These are phyloP conservation scores for Beauveria rudraprayagi DNA, from an alignment of 2,329 filamentous ascomycete genomes.

Conservation along the genomic window DNA sequence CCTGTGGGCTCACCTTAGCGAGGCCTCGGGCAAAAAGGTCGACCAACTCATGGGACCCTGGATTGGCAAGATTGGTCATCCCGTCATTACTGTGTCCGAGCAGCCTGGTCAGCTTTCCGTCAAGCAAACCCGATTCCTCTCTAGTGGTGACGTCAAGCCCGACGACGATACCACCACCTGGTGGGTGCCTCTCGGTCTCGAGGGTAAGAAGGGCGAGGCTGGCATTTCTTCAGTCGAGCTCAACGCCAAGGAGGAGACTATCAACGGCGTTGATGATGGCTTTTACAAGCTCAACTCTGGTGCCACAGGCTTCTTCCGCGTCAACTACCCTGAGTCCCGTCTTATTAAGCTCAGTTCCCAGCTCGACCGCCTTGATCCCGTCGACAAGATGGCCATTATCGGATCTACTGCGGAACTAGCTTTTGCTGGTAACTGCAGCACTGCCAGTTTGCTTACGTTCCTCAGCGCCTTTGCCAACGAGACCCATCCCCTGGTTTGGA, in stretches of 20 bases:
- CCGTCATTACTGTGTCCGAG: slow-evolving; percentile 78
- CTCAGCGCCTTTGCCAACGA: slow-evolving; percentile 78
- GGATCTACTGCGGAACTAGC: slow-evolving; percentile 86
- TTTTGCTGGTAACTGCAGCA: slow-evolving; percentile 76
- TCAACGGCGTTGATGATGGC: slow-evolving; percentile 63
- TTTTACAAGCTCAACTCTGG: slow-evolving; percentile 95
- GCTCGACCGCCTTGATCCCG: slow-evolving; percentile 65
- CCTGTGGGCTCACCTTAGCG: slow-evolving; percentile 79
- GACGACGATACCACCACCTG: slow-evolving; percentile 88
- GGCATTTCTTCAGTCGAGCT: slow-evolving; percentile 60
- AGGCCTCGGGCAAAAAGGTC: slow-evolving; percentile 82
- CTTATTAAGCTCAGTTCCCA: slow-evolving; percentile 72
- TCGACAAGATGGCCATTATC: slow-evolving; percentile 89
- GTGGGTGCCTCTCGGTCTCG: slow-evolving; percentile 89
- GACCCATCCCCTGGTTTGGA: slow-evolving; percentile 81
- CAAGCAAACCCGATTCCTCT: slow-evolving; percentile 82
- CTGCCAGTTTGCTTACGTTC: slow-evolving; percentile 73
- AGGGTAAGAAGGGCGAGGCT: slow-evolving; percentile 60
- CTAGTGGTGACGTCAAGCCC: slow-evolving; percentile 80
- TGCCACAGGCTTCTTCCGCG: slow-evolving; percentile 82
- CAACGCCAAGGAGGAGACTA: slow-evolving; percentile 66
- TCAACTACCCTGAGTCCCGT: slow-evolving; percentile 82
- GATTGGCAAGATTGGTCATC: slow-evolving; percentile 94
- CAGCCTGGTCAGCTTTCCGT: slow-evolving; percentile 74
- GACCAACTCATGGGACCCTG: slow-evolving; percentile 83